These are phyloP conservation scores for Cryomyces antarcticus DNA, from an alignment of 495 filamentous ascomycete genomes.

Conservation along the genomic window DNA sequence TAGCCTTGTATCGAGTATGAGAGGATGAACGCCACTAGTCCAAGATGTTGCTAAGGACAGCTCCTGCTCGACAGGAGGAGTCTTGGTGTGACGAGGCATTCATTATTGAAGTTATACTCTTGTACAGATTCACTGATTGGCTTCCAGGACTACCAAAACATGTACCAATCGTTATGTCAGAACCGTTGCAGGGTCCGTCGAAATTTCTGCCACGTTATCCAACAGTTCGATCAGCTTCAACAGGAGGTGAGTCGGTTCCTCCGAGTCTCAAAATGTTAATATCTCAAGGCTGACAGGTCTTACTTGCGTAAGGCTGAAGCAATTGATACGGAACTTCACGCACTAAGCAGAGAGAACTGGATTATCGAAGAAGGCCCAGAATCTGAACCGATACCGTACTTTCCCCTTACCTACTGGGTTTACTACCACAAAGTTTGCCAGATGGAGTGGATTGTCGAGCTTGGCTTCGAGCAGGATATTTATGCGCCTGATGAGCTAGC, in stretches of 20 bases:
- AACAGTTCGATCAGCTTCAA: slow-evolving; percentile 73
- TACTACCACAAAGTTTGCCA: slow-evolving; percentile 74
- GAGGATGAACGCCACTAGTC: too few relatives aligned
- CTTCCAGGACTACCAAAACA: slow-evolving; percentile 52
- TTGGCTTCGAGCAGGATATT: slow-evolving; percentile 87
- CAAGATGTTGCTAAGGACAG: too few relatives aligned
- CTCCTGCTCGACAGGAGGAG: too few relatives aligned
- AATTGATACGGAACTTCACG: slow-evolving; percentile 50
- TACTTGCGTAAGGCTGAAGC: slow-evolving; percentile 36
- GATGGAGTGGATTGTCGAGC: slow-evolving; percentile 73
- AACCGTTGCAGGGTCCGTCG: slow-evolving; percentile 77
- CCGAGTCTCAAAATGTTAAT: not conserved
- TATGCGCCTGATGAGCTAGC: slow-evolving; percentile 74
- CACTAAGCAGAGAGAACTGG: slow-evolving; percentile 40
- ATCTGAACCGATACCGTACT: slow-evolving; percentile 31
- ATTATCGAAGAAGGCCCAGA: slow-evolving; percentile 13
- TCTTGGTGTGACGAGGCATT: too few relatives aligned
- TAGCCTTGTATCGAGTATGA: too few relatives aligned
- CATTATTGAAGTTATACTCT: too few relatives aligned
- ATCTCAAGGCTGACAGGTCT: not conserved
- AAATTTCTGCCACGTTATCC: slow-evolving; percentile 58
- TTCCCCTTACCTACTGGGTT: slow-evolving; percentile 70
- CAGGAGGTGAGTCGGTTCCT: slow-evolving; percentile 28
- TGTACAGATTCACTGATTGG: too few relatives aligned
- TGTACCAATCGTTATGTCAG: slow-evolving; percentile 65